Conservation (phyloP, 345 rosid species). For the Gossypium turneri region DNA sequence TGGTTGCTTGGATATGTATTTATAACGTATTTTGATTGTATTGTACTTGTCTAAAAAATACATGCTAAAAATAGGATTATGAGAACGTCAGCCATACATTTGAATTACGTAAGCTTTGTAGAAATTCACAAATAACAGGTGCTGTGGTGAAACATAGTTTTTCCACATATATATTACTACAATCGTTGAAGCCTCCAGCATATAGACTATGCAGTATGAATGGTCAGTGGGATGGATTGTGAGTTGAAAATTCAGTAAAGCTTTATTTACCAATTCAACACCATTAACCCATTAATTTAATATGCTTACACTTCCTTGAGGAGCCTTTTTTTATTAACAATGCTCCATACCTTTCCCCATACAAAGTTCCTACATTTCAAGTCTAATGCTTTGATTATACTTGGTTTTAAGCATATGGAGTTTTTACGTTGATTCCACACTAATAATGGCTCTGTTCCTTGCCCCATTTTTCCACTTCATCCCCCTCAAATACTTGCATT, state of each 20-base stretch:
- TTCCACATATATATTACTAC: not conserved
- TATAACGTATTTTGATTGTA: no score
- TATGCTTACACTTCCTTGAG: not conserved
- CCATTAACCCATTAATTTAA: not conserved
- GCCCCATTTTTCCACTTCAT: not conserved
- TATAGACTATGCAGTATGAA: not conserved
- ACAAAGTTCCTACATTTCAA: not conserved
- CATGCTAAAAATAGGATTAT: not conserved
- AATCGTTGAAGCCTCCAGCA: not conserved
- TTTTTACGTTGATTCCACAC: not conserved
- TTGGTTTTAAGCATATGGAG: not conserved
- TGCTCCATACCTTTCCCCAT: not conserved
- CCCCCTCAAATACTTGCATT: not conserved
- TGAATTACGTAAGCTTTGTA: not conserved
- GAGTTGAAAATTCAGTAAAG: not conserved
- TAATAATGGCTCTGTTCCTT: not conserved
- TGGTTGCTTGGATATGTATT: no score
- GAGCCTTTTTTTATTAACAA: not conserved
- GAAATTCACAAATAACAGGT: not conserved
- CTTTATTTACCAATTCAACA: constrained; percentile 1
- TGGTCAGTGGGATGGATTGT: not conserved
- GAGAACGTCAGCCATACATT: constrained; percentile 5
- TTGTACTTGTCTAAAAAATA: no score
- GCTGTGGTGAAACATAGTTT: no score
- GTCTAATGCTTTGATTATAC: not conserved